Conservation (phyloP, 306 rosid genomes). For the cucumber (Cucumis sativus) region DNA sequence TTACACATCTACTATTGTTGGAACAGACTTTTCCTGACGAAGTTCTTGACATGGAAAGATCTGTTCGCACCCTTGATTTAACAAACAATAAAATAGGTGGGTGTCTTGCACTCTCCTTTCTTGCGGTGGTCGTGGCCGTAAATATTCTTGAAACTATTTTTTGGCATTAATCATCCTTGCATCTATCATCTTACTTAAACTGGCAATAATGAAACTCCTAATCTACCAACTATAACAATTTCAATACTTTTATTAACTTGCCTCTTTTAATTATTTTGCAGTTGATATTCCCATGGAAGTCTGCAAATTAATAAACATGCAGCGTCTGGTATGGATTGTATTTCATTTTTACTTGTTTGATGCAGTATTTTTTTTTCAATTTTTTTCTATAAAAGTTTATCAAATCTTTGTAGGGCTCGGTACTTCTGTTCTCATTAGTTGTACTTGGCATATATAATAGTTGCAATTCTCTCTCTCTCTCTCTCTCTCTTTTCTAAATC, state of each 20-base stretch:
- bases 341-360: slow-evolving; percentile 6
- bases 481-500: not conserved
- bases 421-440: not conserved
- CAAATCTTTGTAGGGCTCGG: not conserved
- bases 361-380: not conserved
- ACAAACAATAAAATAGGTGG: slow-evolving; percentile 73
- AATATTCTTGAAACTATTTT: not conserved
- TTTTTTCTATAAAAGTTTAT: not conserved
- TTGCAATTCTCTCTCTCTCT: not conserved
- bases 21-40: slow-evolving; percentile 72
- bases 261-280: slow-evolving; percentile 25
- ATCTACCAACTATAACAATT: not conserved
- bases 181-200: not conserved
- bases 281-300: slow-evolving; percentile 74
- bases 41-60: slow-evolving; percentile 60
- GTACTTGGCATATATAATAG: not conserved
- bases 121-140: not conserved
- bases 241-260: not conserved
- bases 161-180: not conserved
- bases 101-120: slow-evolving; percentile 4
- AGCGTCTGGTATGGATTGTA: slow-evolving; percentile 54
- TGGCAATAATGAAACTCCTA: not conserved
- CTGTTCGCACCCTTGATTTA: slow-evolving; percentile 80
- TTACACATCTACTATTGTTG: not conserved
- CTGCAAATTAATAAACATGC: slow-evolving; percentile 66